Base-by-base conservation (phyloP, 768 basidiomycete species). In the Mycena haematopus region DNA sequence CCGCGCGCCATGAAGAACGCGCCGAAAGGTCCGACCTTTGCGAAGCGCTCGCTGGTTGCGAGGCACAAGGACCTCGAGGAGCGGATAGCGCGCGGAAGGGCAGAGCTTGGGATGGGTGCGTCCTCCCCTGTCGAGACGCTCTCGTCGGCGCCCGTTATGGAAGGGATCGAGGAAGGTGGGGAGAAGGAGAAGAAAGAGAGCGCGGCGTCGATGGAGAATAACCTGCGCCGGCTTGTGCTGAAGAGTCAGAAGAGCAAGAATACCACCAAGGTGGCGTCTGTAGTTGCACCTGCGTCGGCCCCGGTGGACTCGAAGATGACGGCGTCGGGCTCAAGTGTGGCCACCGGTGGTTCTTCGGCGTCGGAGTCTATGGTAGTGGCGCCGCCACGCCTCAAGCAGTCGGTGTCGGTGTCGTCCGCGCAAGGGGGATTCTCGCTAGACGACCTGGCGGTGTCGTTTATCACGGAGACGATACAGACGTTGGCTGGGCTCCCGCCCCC, bases 391-490 rank as follows among this genome's bases (percentile, higher is more conserved):
- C 4, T 31, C 29, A 9, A 31, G 29, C 29, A 31, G 6, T 5
- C 29, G 29, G 29, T 31, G 29, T 31, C 29, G 29, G 36, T 36
- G 36, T 2, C 36, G 13, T 36, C 36, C 17, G 40, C 40, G 7
- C 40, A 42, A 42, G 52, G 52, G n/a, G 60, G 17, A 0, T 56
- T 62, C 50, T 62, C 61, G n/a, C 67, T 86, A 36, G 84, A 86
- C 40, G 82, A 84, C 51, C 73, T 88, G 35, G 86, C 86, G 0
- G 77, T 80, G 51, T 84, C 84, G 0, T 85, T 88, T 66, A 87
- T 88, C 60, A 78, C 81, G 0, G 82, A 86, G 72, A 80, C 84
- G 17, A 83, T 87, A 40, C 79, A 84, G 71, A 78, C 77, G 11
- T 70, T 76, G 46, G 68, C 4, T 21, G 36, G n/a, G 35, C 14